Conservation (phyloP, 768 basidiomycete genomes). For the Collybia sp. region DNA sequence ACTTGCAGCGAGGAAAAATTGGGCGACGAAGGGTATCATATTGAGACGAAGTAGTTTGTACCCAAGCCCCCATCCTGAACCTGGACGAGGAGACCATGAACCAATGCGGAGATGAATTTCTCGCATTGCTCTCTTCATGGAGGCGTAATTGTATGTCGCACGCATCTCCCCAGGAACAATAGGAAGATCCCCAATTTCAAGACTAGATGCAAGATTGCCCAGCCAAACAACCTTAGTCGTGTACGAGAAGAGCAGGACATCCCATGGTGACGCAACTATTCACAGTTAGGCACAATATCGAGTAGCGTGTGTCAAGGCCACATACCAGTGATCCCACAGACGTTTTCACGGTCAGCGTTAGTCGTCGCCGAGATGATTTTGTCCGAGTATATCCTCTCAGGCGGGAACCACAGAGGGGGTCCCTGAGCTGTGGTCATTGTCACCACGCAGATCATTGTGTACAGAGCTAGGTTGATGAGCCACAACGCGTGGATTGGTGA, state of each 20-base stretch:
- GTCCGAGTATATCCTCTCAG: slow-evolving; percentile 69
- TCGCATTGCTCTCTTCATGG: slow-evolving; percentile 57
- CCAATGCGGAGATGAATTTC: slow-evolving; percentile 45
- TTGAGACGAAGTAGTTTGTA: slow-evolving; percentile 65
- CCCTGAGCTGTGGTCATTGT: slow-evolving; percentile 63
- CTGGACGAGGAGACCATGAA: slow-evolving; percentile 54
- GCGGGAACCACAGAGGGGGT: slow-evolving; percentile 69
- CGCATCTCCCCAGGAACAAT: slow-evolving; percentile 76
- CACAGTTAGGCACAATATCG: not conserved
- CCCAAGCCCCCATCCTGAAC: slow-evolving; percentile 59
- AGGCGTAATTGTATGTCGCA: slow-evolving; percentile 52
- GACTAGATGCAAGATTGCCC: slow-evolving; percentile 64
- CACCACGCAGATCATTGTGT: slow-evolving; percentile 34
- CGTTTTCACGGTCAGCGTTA: slow-evolving; percentile 67
- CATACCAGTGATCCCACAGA: slow-evolving; percentile 57
- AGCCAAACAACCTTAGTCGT: slow-evolving; percentile 86
- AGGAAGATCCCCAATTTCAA: slow-evolving; percentile 87
- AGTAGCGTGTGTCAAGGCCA: not conserved
- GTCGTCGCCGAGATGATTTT: slow-evolving; percentile 59
- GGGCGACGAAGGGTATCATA: slow-evolving; percentile 25
- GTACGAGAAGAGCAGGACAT: slow-evolving; percentile 76
- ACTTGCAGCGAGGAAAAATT: slow-evolving; percentile 47
- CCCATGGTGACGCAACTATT: slow-evolving; percentile 53
- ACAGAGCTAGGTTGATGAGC: slow-evolving; percentile 49
- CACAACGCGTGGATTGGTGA: slow-evolving; percentile 33